These are phyloP conservation scores for Pythium periplocum DNA, from an alignment of 352 stramenopile species.

Conservation along the genomic window DNA sequence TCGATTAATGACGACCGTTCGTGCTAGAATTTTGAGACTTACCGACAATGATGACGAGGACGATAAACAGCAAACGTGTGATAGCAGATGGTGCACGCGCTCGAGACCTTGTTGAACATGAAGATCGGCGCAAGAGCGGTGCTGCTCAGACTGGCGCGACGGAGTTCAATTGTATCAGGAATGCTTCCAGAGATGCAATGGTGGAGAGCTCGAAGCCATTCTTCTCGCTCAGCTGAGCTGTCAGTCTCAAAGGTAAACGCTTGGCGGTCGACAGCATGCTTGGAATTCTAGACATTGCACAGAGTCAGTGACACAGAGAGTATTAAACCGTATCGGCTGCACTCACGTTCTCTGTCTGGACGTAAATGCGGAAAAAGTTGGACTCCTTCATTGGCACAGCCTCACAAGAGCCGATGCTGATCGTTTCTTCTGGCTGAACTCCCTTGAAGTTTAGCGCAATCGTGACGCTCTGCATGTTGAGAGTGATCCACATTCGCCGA, in stretches of 20 bases:
- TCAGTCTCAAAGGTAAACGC: conserved; percentile 69
- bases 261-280: conserved; percentile 15
- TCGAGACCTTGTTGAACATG: conserved; percentile 85
- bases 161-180: conserved; percentile 36
- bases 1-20: not conserved
- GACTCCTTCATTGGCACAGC: conserved; percentile 42
- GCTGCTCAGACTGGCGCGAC: conserved; percentile 63
- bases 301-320: too few species aligned
- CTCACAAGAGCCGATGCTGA: conserved; percentile 57
- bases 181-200: conserved; percentile 67
- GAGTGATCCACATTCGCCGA: conserved; percentile 70
- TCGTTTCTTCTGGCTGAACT: conserved; percentile 55
- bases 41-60: conserved; percentile 80
- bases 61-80: conserved; percentile 82
- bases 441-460: conserved; percentile 63
- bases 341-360: conserved; percentile 26
- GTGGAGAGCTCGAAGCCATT: conserved; percentile 75
- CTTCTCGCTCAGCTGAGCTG: conserved; percentile 53
- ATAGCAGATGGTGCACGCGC: conserved; percentile 79
- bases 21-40: conserved; percentile 5
- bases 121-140: conserved; percentile 78
- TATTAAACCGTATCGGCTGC: not conserved
- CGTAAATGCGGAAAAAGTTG: conserved; percentile 53
- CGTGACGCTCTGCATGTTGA: conserved; percentile 69
- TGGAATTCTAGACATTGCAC: conserved; percentile 6